Percentiles rank a stretch among this genome's conserved stretches.
Evolutionary conservation across 768 basidiomycete species (phyloP).

Genomic region (Phlebiopsis gigantea): DNA sequence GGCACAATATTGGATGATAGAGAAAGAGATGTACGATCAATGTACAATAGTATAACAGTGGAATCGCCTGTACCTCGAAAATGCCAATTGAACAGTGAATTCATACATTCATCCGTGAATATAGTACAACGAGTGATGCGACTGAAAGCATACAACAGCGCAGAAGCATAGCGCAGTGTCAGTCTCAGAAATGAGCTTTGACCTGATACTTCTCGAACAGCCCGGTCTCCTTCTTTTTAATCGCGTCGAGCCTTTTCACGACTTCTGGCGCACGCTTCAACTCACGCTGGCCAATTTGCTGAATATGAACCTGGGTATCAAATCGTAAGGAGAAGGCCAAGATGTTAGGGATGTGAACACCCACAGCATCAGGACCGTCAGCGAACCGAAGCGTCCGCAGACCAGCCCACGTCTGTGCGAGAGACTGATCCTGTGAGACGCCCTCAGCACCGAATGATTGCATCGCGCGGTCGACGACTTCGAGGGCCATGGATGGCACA

Average conservation of each 20-base stretch:
- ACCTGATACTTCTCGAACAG: constrained; percentile 56
- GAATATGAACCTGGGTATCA: constrained; percentile 73
- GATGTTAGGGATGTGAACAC: constrained; percentile 16
- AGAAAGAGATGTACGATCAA: too few relatives aligned
- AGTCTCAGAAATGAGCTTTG: constrained; percentile 52
- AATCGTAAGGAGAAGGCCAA: not conserved
- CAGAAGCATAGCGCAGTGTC: too few relatives aligned
- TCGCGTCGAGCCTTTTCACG: constrained; percentile 45
- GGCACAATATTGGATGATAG: too few relatives aligned
- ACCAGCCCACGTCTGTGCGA: constrained; percentile 73
- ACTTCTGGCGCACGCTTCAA: constrained; percentile 70
- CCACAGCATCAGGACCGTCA: constrained; percentile 78
- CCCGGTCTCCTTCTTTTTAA: constrained; percentile 55
- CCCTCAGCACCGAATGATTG: constrained; percentile 98
- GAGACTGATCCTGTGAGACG: constrained; percentile 80
- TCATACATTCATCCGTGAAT: too few relatives aligned
- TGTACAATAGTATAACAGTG: too few relatives aligned
- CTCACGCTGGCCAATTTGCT: constrained; percentile 90
- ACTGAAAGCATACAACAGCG: too few relatives aligned
- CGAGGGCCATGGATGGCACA: constrained; percentile 85
- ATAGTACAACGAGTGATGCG: too few relatives aligned
- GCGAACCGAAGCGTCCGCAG: constrained; percentile 85
- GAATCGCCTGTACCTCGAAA: too few relatives aligned
- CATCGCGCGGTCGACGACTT: constrained; percentile 91
- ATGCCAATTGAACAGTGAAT: too few relatives aligned